Evolutionary conservation across 768 basidiomycete genomes (phyloP).

Genomic region (Lactarius vividus): DNA sequence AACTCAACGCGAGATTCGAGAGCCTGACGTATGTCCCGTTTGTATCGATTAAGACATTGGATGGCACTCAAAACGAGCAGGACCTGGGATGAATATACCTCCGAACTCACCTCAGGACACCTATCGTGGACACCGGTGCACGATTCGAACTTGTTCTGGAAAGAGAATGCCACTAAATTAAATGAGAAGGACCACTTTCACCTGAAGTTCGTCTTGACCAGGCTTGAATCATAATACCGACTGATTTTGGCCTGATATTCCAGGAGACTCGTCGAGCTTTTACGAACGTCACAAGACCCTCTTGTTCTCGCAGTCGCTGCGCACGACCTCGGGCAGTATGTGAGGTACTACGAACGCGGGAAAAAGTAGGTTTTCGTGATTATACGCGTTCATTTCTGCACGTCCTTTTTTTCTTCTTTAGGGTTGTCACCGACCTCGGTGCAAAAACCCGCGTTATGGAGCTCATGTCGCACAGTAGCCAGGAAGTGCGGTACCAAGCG

Average conservation of each 20-base stretch:
- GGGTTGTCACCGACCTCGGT: slow-evolving; percentile 70
- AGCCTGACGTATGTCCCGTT: slow-evolving; percentile 75
- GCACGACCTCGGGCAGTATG: slow-evolving; percentile 92
- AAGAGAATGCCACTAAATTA: slow-evolving; percentile 84
- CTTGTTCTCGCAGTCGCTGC: slow-evolving; percentile 86
- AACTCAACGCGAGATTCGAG: slow-evolving; percentile 80
- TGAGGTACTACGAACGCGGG: slow-evolving; percentile 86
- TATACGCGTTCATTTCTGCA: neutral
- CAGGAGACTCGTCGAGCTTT: slow-evolving; percentile 71
- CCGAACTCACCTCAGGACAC: slow-evolving; percentile 86
- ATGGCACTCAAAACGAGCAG: slow-evolving; percentile 39
- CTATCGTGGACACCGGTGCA: slow-evolving; percentile 96
- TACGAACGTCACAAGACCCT: slow-evolving; percentile 69
- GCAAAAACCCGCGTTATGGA: slow-evolving; percentile 89
- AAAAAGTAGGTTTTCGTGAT: slow-evolving; percentile 65
- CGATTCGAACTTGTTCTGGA: slow-evolving; percentile 97
- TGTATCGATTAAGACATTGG: neutral
- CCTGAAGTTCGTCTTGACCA: slow-evolving; percentile 56
- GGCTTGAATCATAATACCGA: slow-evolving; percentile 2
- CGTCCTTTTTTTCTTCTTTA: neutral
- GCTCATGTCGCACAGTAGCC: slow-evolving; percentile 84
- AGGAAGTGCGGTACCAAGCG: slow-evolving; percentile 91
- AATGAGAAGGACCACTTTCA: slow-evolving; percentile 84
- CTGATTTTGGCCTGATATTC: neutral
- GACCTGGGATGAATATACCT: slow-evolving; percentile 94